Percentiles rank a stretch among this genome's conserved stretches.
Evolutionary conservation across 345 rosid species (phyloP).

Genomic region (Hypericum androsaemum): DNA sequence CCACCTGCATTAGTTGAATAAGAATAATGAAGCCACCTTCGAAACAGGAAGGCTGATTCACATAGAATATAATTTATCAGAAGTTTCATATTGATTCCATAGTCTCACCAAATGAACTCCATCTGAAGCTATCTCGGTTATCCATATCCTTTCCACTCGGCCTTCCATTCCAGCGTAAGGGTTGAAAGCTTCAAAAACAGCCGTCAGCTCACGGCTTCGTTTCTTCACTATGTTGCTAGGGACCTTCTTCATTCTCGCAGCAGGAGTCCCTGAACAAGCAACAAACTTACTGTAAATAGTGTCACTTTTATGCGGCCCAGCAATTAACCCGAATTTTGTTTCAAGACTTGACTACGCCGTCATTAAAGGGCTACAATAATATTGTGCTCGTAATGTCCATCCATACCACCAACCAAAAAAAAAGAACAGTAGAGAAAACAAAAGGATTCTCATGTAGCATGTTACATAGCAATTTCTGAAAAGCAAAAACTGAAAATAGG

Average conservation of each 20-base stretch:
- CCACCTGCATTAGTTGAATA: slow-evolving; percentile 45
- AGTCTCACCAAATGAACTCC: slow-evolving; percentile 74
- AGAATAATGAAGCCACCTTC: no score
- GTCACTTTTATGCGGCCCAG: not conserved
- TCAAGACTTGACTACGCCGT: no score
- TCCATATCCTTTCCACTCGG: slow-evolving; percentile 83
- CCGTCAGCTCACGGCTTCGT: slow-evolving; percentile 84
- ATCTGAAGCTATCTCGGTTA: slow-evolving; percentile 80
- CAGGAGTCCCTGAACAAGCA: slow-evolving; percentile 62
- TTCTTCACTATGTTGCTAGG: slow-evolving; percentile 72
- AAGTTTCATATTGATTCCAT: not conserved
- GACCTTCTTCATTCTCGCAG: slow-evolving; percentile 94
- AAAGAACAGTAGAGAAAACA: no score
- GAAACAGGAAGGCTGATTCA: no score
- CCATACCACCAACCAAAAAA: no score
- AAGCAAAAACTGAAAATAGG: no score
- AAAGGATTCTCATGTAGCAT: no score
- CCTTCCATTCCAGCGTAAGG: slow-evolving; percentile 82
- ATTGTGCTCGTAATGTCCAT: no score
- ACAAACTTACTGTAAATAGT: not conserved
- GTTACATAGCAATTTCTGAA: no score
- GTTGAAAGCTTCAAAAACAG: slow-evolving; percentile 76
- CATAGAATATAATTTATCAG: no score
- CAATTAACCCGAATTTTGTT: no score
- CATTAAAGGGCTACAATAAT: no score